Base-by-base conservation (phyloP, 805 yeast species). In the Torulaspora franciscae region DNA sequence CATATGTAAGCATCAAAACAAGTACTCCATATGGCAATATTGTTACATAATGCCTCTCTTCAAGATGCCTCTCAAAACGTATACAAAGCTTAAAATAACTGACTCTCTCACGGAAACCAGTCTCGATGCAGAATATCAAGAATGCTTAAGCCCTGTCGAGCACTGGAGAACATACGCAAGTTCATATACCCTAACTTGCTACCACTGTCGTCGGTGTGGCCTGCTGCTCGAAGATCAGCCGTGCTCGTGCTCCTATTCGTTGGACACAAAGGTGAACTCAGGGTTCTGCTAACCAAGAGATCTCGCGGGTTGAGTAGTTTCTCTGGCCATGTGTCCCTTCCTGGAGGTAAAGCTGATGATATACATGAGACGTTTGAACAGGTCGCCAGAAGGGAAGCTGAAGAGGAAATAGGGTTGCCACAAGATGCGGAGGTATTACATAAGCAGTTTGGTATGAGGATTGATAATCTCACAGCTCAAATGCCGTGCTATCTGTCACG, bases 321-420 rank as follows among this genome's bases (percentile, higher is more conserved):
- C 66, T 84, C 93, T 0, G 96, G 97, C 4, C 96, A 90, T 62
- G 85, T 85, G 5, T 87, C 96, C 1, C 70, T 90, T 7, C 98
- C 98, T 3, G 98, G 98, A 2, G 98, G 97, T 7, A 86, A 83
- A 58, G 89, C 95, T 4, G 97, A 90, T 62, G 59, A 54, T 33
- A 79, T 74, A 0, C 69, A 75, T 14, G 88, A 87, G 54, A 64
- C 75, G 10, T 86, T 85, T 46, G 81, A 83, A 73, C 74, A 76
- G 35, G 82, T 83, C 32, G 83, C 96, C 0, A 70, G 95, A 47
- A 70, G 98, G 26, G 98, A 90, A 63, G 80, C 89, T 49, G 76
- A 74, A 45, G 98, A 90, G 60, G 98, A 90, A 61, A 85, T 90
- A 40, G 96, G 96, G 0, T 61, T 87, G 17, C 73, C 75, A 8